Evolutionary conservation across 306 rosid species (phyloP).

Genomic region (Cyclanthera cordifolia): DNA sequence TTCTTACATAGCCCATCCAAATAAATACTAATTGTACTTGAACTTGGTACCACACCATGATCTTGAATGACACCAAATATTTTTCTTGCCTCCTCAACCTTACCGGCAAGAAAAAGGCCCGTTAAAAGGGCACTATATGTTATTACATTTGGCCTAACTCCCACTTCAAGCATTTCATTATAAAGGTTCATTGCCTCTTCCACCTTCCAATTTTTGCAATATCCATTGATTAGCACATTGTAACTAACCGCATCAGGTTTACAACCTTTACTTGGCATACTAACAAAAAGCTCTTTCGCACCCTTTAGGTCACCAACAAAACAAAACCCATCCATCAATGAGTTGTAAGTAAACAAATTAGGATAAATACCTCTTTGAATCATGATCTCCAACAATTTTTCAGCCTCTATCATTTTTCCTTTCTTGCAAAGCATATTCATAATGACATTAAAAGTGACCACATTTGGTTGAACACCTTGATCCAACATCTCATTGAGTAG

Average conservation of each 20-base stretch:
- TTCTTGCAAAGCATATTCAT: conserved; percentile 25
- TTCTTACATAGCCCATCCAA: conserved; percentile 39
- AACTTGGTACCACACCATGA: conserved; percentile 18
- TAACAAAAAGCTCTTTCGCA: conserved; percentile 24
- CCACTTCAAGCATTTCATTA: conserved; percentile 22
- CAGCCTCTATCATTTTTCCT: too few species aligned
- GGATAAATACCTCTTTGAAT: too few species aligned
- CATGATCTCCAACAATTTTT: too few species aligned
- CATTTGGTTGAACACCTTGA: conserved; percentile 34
- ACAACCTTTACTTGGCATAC: conserved; percentile 20
- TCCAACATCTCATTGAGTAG: too few species aligned
- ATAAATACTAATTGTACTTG: conserved; percentile 15
- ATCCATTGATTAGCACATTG: too few species aligned
- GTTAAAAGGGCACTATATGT: conserved; percentile 20
- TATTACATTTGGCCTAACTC: conserved; percentile 22
- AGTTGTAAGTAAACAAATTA: too few species aligned
- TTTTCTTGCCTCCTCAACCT: conserved; percentile 24
- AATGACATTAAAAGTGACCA: conserved; percentile 27
- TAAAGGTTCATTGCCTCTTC: too few species aligned
- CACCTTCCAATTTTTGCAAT: too few species aligned
- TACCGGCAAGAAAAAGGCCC: conserved; percentile 27
- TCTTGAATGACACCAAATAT: conserved; percentile 23
- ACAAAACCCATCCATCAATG: too few species aligned
- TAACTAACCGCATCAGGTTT: conserved; percentile 16
- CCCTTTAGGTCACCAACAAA: conserved; percentile 22